These are phyloP conservation scores for Starmerella geochares DNA, from an alignment of 805 yeast species.

Conservation along the genomic window DNA sequence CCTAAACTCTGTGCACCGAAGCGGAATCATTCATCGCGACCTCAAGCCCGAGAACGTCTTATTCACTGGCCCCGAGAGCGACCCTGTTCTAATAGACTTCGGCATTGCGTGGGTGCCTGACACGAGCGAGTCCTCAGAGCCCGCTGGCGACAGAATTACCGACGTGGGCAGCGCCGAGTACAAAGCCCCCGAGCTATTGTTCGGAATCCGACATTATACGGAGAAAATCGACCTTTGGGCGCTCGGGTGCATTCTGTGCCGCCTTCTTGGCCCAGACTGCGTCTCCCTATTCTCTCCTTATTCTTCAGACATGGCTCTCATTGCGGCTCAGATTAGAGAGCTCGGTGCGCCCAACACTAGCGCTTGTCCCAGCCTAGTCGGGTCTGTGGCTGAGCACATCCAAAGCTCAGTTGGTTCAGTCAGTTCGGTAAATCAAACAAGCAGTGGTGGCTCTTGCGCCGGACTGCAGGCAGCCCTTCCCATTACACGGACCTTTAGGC, in stretches of 20 bases:
- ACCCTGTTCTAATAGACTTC: slow-evolving; percentile 46
- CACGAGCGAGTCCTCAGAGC: slow-evolving; percentile 9
- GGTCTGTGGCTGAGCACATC: slow-evolving; percentile 14
- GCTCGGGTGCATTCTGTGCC: slow-evolving; percentile 51
- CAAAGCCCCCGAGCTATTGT: slow-evolving; percentile 64
- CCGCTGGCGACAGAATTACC: slow-evolving; percentile 33
- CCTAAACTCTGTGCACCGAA: slow-evolving; percentile 24
- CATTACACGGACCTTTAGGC: not conserved
- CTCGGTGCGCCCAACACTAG: slow-evolving; percentile 47
- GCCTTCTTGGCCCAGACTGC: slow-evolving; percentile 38
- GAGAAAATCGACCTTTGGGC: slow-evolving; percentile 62
- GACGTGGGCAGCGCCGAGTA: slow-evolving; percentile 57
- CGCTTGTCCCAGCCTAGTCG: slow-evolving; percentile 22
- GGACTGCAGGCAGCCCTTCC: too few species aligned
- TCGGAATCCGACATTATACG: slow-evolving; percentile 48
- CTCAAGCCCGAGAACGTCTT: slow-evolving; percentile 68
- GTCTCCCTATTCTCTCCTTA: slow-evolving; percentile 35
- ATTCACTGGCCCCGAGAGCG: slow-evolving; percentile 36
- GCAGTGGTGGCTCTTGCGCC: too few species aligned
- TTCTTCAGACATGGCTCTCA: slow-evolving; percentile 48
- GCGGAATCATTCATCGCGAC: slow-evolving; percentile 34
- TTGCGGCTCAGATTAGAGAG: slow-evolving; percentile 42
- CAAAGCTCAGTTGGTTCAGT: not conserved
- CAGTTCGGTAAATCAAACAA: too few species aligned
- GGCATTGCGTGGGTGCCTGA: slow-evolving; percentile 46